These are phyloP conservation scores for Serendipita sp. DNA, from an alignment of 768 basidiomycete genomes.

Conservation along the genomic window DNA sequence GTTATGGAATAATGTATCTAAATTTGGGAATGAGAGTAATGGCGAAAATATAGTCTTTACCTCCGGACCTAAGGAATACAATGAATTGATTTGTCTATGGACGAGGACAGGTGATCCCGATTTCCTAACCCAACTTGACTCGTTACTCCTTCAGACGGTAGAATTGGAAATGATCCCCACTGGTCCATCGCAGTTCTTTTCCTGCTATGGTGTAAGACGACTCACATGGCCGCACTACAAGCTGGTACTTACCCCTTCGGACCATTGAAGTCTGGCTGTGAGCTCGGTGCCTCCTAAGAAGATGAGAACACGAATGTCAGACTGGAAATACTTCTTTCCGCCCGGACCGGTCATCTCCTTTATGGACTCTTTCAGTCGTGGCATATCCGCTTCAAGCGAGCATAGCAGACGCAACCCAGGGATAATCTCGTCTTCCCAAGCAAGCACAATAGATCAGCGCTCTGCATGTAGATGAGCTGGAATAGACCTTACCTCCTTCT, in stretches of 20 bases:
- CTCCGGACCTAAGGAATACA: too few species aligned
- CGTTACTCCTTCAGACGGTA: not conserved
- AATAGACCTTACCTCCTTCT: not conserved
- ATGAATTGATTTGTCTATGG: too few species aligned
- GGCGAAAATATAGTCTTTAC: too few species aligned
- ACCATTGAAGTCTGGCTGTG: constrained; percentile 3
- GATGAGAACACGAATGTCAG: constrained; percentile 3
- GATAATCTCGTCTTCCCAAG: not conserved
- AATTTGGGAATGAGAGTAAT: too few species aligned
- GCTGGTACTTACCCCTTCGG: not conserved
- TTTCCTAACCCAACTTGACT: too few species aligned
- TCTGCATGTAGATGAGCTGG: not conserved
- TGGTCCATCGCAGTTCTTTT: not conserved
- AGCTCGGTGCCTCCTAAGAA: not conserved
- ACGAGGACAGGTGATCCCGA: too few species aligned
- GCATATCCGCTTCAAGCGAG: not conserved
- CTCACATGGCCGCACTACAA: not conserved
- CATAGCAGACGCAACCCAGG: constrained; percentile 2
- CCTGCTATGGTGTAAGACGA: not conserved
- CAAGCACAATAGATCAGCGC: too few species aligned
- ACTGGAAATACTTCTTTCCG: constrained; percentile 1
- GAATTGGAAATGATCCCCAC: not conserved
- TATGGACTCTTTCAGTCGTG: not conserved
- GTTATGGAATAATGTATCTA: not conserved
- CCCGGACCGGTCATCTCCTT: not conserved